Conservation (phyloP, 495 filamentous ascomycete genomes). For the Talaromyces adpressus region DNA sequence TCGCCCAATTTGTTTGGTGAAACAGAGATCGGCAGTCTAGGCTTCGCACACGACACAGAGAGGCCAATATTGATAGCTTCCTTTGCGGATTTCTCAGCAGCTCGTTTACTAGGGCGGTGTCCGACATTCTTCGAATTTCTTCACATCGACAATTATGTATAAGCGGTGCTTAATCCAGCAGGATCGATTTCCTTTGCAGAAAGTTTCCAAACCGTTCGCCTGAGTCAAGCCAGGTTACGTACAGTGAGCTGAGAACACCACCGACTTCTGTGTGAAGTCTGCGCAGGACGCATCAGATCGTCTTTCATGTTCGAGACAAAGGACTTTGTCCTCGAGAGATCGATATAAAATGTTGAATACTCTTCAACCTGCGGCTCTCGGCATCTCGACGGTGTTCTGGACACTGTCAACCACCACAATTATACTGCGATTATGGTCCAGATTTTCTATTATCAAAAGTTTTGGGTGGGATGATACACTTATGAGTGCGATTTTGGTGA, state of each 20-base stretch:
- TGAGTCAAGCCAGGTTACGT: neutral
- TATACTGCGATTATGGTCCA: neutral
- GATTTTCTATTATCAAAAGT: neutral
- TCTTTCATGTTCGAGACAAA: neutral
- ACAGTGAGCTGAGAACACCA: neutral
- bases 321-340: neutral
- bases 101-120: too few species aligned
- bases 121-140: too few species aligned
- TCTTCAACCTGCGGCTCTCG: neutral
- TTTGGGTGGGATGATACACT: neutral
- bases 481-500: neutral
- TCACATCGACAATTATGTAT: too few species aligned
- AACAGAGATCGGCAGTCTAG: too few species aligned
- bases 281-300: neutral
- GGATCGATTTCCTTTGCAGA: neutral
- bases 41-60: too few species aligned
- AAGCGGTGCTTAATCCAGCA: too few species aligned
- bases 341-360: neutral
- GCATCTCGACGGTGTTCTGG: neutral
- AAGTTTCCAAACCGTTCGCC: neutral
- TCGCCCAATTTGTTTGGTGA: too few species aligned
- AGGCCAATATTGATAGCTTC: too few species aligned
- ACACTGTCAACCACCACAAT: neutral
- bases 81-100: too few species aligned
- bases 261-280: neutral